These are phyloP conservation scores for Leishmania arabica DNA, from an alignment of 208 protist genomes.

Conservation along the genomic window DNA sequence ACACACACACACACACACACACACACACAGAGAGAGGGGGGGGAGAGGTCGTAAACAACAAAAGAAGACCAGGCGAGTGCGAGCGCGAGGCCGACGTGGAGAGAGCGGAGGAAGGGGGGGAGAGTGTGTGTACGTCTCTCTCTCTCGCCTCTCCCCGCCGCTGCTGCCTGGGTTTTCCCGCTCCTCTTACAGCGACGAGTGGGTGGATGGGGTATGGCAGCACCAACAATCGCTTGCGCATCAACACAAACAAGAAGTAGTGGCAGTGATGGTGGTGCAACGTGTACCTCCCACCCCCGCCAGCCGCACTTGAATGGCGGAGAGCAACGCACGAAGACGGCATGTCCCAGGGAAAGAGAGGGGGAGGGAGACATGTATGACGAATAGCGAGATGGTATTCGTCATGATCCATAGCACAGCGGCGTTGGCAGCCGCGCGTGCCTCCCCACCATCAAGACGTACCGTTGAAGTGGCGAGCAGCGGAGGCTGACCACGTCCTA, in stretches of 20 bases:
- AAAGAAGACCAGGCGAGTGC: not conserved
- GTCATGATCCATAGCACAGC: not conserved
- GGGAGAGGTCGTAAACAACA: not conserved
- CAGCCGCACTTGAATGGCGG: not conserved
- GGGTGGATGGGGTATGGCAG: not conserved
- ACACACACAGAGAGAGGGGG: not conserved
- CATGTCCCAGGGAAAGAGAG: not conserved
- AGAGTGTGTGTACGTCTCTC: too few relatives aligned
- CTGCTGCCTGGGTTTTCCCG: not conserved
- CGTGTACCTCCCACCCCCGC: not conserved
- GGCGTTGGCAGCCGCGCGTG: not conserved
- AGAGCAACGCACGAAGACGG: not conserved
- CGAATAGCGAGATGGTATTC: not conserved
- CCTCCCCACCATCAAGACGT: not conserved
- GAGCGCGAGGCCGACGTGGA: not conserved
- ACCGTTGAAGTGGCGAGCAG: not conserved
- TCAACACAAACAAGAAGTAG: not conserved
- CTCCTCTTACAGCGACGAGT: not conserved
- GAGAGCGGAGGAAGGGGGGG: not conserved
- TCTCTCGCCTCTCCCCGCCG: not conserved
- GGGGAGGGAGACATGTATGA: not conserved
- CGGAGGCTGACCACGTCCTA: not conserved
- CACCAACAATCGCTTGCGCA: not conserved
- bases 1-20: not conserved
- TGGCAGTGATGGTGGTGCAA: not conserved